Evolutionary conservation across 805 yeast species (phyloP), one percentile per base, ranked within the genome.

Genomic region (Kazachstania africana): DNA sequence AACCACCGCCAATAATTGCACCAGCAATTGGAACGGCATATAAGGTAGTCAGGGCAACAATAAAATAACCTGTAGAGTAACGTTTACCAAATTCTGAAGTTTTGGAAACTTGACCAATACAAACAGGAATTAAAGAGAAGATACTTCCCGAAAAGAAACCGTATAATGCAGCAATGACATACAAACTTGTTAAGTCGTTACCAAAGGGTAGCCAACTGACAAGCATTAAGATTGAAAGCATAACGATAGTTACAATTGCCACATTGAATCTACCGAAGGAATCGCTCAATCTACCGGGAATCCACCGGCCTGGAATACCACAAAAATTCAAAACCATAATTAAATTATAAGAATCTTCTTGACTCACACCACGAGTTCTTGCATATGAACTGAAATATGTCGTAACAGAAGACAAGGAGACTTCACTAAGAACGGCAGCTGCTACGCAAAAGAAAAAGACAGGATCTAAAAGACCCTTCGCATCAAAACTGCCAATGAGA

Each of bases 61-160:
- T 57, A 24, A 69, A 68, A 47, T 74, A 76, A 54, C 73, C 66
- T 8, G 75, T 67, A 3, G 75, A 70, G 39, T 69, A 70, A 12
- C 72, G 59, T 47, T 61, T 64, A 19, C 77, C 77, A 47, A 67
- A 70, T 34, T 59, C 65, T 30, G 67, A 67, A 9, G 67, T 63
- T 32, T 64, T 66, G 13, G 75, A 68, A 22, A 74, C 68, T 36
- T 72, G 73, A 2, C 73, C 75, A 37, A 74, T 62, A 40, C 77
- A 69, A 3, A 71, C 74, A 6, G 78, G 77, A 26, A 70, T 59
- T 33, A 72, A 48, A 3, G 77, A 63, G 39, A 72, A 61, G 1
- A 71, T 65, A 3, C 77, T 65, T 5, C 75, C 71, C 6, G 75
- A 64, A 36, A 63, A 57, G 31, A 72, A 62, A 4, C 79, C 80